Base-by-base conservation (phyloP, 2,329 filamentous ascomycete species). In the Pseudogymnoascus sp. region DNA sequence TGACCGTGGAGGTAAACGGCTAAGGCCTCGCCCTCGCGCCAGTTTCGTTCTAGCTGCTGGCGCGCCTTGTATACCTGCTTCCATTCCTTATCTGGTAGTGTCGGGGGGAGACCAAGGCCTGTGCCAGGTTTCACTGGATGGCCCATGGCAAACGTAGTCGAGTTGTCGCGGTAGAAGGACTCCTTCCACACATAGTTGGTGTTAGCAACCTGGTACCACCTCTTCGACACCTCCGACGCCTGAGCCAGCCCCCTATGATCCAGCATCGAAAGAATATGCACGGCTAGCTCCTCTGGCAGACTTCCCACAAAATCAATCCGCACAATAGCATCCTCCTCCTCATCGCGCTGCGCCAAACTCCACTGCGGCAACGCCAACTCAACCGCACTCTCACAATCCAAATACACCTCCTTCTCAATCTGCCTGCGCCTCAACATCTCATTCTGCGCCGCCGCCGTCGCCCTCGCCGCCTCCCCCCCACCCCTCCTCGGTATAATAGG, bases 1-100 rank as follows among this genome's bases (percentile, higher is more conserved):
- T 99, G 95, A 1, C 95, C 95, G 70, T 95, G 91, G 21, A 99
- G 82, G 75, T 97, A 97, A 63, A 96, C 86, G 0, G 91, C 88
- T 6, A 60, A 23, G 7, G 92, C 90, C 68, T 87, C 86, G 63
- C 90, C 89, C 61, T 86, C 79, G 70, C 85, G 87, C 95, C 95
- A 99, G 67, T 90, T 86, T 68, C 81, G 79, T 69, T 91, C 88
- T 66, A 99, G 82, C 66, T 89, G 83, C 65, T 87, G 83, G 69
- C 90, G 88, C 51, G 90, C 88, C 69, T 86, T 81, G 75, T 93
- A 96, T 73, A 97, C 90, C 68, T 86, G 83, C 76, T 89, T 91
- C 91, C 92, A 99, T 73, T 96, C 83, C 68, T 90, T 90, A 39
- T 81, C 81, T 3, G 86, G 86, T 3, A 74, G 74, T 29, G 82